Base-by-base conservation (phyloP, 305 asterid genomes). In the Fraxinus albicans region DNA sequence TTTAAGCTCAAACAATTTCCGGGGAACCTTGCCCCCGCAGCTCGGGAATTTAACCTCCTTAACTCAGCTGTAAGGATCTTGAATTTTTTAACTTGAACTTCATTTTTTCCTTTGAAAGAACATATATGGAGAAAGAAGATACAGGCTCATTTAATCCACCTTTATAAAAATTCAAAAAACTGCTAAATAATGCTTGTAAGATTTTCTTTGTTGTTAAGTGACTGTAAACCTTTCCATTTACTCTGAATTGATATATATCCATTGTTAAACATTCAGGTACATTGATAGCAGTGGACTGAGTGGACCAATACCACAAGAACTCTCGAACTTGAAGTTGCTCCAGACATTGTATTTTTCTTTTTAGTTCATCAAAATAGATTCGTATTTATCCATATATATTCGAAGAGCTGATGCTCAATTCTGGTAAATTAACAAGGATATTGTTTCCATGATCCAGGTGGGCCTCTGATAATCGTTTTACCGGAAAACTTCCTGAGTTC, bases 201-300 rank as follows among this genome's bases (percentile, higher is more conserved):
- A 60, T 60, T 60, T 60, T 27, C 33, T 60, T 21, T 60, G 15
- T 8, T 27, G 6, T 60, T 60, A 60, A 60, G 31, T 60, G 31
- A 60, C 70, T 60, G n/a, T 10, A 3, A 65, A 3, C 74, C 72
- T 60, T 60, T 60, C 72, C 29, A 21, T 67, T 67, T 12, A 25
- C 74, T 27, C 8, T 12, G 44, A 79, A 69, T 75, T 23, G 73
- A 42, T 29, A 33, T 34, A 33, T 33, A 13, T 38, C 47, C 7
- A 72, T 23, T 79, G 58, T 63, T 74, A 75, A 73, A 72, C 77
- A 79, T 83, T 80, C 82, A 92, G 97, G 89, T 92, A 92, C 78
- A 91, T 92, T 10, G 95, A 91, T 76, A 90, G 94, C 89, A 90
- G 95, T 83, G 94, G 95, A 79, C 85, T 92, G 87, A 85, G 89